Percentiles rank a stretch among this genome's conserved stretches.
phyloP scores from a whole-genome alignment of 176 grass and related monocot genomes.

The Chrysopogon serrulatus region DNA sequence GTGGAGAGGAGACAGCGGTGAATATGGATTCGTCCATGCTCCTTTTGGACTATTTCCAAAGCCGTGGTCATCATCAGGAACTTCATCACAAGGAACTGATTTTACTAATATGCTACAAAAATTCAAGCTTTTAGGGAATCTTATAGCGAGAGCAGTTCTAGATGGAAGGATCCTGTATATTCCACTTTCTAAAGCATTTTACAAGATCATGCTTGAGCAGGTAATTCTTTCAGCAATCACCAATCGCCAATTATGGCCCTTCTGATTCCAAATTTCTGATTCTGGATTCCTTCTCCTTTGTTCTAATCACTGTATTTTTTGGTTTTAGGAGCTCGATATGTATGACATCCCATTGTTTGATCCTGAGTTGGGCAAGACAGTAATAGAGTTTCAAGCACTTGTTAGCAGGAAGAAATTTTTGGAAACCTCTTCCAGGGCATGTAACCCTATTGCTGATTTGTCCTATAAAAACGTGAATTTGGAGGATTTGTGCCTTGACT shows the following conservation, averaged over 20 bases:
- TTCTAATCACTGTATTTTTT: conserved; percentile 28
- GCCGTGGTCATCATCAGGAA: conserved; percentile 37
- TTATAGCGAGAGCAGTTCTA: conserved; percentile 64
- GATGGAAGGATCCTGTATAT: conserved; percentile 84
- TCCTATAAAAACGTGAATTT: conserved; percentile 44
- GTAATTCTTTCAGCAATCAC: conserved; percentile 40
- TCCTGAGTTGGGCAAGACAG: conserved; percentile 54
- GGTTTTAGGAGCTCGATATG: conserved; percentile 67
- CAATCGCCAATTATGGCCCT: not conserved
- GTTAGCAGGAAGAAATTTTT: conserved; percentile 56
- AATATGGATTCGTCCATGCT: conserved; percentile 36
- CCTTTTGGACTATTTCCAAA: conserved; percentile 58
- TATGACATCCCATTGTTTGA: conserved; percentile 81
- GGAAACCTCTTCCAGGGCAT: conserved; percentile 24
- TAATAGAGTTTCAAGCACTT: conserved; percentile 71
- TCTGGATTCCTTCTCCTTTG: not conserved
- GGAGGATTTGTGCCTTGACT: conserved; percentile 66
- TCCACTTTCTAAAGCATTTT: conserved; percentile 75
- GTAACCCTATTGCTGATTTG: conserved; percentile 5
- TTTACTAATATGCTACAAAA: conserved; percentile 40
- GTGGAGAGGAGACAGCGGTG: conserved; percentile 51
- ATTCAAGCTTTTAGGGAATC: conserved; percentile 75
- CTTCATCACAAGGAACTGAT: conserved; percentile 9
- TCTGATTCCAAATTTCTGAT: conserved; percentile 2
- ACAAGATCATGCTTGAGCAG: conserved; percentile 73